A percentile compares a stretch with the other conserved stretches of the same genome.
Evolutionary conservation across 2,329 filamentous ascomycete species (phyloP).

Genomic region (Colletotrichum viniferum): DNA sequence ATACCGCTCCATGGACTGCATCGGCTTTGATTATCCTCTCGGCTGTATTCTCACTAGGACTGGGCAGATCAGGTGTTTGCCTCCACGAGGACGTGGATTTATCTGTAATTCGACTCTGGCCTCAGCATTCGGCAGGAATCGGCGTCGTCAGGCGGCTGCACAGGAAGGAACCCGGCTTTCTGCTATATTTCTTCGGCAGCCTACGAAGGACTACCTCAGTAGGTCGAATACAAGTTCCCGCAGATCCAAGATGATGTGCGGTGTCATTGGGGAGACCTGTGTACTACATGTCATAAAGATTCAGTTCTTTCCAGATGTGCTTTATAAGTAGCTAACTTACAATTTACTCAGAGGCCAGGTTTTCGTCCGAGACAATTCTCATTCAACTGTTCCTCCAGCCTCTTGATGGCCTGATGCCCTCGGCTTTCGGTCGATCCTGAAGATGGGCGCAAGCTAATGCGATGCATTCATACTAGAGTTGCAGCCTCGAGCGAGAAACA

Average conservation of each 20-base stretch:
- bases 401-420: neutral
- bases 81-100: neutral
- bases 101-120: neutral
- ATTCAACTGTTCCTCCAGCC: neutral
- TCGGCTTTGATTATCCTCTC: too few species aligned
- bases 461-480: neutral
- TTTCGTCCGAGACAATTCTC: neutral
- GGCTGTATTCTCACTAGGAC: neutral
- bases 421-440: neutral
- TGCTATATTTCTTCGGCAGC: neutral
- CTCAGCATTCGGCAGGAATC: fast-evolving
- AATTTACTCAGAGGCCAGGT: fast-evolving
- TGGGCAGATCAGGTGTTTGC: fast-evolving
- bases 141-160: neutral
- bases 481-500: neutral
- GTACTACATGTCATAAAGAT: fast-evolving
- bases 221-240: neutral
- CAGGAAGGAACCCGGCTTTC: neutral
- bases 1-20: neutral
- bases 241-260: fast-evolving
- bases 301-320: neutral
- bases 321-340: neutral
- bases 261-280: neutral
- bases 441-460: neutral
- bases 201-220: neutral